Evolutionary conservation across 495 filamentous ascomycete species (phyloP).

Genomic region (Neurospora sp.): DNA sequence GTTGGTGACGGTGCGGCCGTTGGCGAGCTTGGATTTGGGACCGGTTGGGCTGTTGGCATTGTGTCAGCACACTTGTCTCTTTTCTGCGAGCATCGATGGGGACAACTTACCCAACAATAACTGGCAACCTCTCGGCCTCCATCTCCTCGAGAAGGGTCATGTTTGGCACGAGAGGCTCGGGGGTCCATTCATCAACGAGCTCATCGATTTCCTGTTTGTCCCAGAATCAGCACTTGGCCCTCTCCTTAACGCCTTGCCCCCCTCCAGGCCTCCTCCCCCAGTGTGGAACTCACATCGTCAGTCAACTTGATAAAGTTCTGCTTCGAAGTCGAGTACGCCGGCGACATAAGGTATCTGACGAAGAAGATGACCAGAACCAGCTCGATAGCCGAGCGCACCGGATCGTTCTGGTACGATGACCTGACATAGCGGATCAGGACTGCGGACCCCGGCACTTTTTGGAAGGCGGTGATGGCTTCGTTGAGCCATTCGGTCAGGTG

Average conservation of each 20-base stretch:
- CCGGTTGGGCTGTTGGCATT: conserved; percentile 59
- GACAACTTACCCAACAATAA: conserved; percentile 68
- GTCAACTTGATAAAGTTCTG: conserved; percentile 78
- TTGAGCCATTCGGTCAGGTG: conserved; percentile 57
- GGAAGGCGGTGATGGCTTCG: conserved; percentile 62
- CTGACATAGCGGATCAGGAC: conserved; percentile 92
- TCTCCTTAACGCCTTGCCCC: background rate
- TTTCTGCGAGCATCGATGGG: background rate
- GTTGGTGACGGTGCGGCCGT: conserved; percentile 83
- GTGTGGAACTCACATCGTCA: conserved; percentile 51
- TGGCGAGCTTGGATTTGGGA: conserved; percentile 79
- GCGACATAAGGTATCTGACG: conserved; percentile 81
- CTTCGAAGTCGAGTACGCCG: conserved; percentile 80
- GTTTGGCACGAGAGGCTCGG: conserved; percentile 75
- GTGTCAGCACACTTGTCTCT: background rate
- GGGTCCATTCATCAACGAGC: conserved; percentile 91
- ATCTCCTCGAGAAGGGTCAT: conserved; percentile 63
- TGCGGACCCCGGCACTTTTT: conserved; percentile 83
- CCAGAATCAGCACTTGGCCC: background rate
- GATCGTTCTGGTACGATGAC: conserved; percentile 96
- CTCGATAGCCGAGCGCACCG: conserved; percentile 85
- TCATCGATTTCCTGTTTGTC: conserved; percentile 77
- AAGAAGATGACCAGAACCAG: conserved; percentile 93
- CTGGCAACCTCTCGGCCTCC: conserved; percentile 74
- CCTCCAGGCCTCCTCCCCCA: background rate